phyloP scores from a whole-genome alignment of 163 green algal genomes.

The Prototheca wickerhamii region DNA sequence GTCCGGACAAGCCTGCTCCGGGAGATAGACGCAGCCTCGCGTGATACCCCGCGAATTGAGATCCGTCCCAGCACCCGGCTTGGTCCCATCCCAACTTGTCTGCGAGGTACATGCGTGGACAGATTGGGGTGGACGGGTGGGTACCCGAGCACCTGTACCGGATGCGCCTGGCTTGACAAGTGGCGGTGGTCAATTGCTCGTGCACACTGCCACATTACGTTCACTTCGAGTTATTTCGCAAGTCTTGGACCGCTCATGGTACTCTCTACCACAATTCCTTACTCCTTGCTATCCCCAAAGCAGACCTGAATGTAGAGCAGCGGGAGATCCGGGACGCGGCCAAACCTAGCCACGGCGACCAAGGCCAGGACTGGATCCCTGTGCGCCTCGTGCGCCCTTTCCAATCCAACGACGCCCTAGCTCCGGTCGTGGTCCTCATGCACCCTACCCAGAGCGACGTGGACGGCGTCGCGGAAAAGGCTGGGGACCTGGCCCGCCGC shows the following conservation, averaged over 20 bases:
- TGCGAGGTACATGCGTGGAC: too few species aligned
- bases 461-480: slow-evolving; percentile 12
- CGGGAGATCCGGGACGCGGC: slow-evolving; percentile 6
- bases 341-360: background rate
- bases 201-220: too few species aligned
- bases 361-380: slow-evolving; percentile 22
- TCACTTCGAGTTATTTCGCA: too few species aligned
- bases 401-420: background rate
- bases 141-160: too few species aligned
- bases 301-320: slow-evolving; percentile 24
- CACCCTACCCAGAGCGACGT: slow-evolving; percentile 26
- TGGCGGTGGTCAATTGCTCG: too few species aligned
- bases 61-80: background rate
- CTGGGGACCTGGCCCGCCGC: slow-evolving; percentile 16
- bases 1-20: background rate
- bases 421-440: slow-evolving; percentile 24
- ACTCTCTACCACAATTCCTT: background rate
- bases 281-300: background rate
- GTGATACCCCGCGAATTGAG: background rate
- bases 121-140: too few species aligned
- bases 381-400: slow-evolving; percentile 10
- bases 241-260: background rate
- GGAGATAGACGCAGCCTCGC: background rate
- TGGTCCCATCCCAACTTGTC: background rate
- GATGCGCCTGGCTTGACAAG: too few species aligned